Evolutionary conservation across 805 yeast species (phyloP).

Genomic region (Wickerhamomyces bovis): DNA sequence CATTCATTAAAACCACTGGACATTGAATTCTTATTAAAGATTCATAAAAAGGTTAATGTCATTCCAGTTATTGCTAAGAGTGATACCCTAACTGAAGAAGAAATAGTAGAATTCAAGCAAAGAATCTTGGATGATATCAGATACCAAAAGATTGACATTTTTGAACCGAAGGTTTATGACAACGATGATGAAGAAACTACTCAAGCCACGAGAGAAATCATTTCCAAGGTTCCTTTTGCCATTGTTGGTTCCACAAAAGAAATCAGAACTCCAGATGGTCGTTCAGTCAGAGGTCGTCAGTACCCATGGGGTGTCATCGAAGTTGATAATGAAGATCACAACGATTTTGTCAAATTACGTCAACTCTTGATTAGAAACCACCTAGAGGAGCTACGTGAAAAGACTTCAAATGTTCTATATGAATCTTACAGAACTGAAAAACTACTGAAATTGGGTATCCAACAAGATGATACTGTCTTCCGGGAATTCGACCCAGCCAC

Average conservation of each 20-base stretch:
- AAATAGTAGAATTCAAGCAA: conserved; percentile 67
- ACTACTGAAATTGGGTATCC: conserved; percentile 74
- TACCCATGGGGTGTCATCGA: conserved; percentile 98
- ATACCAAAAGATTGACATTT: conserved; percentile 67
- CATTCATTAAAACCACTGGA: conserved; percentile 88
- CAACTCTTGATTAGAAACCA: conserved; percentile 84
- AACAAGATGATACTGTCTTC: conserved; percentile 90
- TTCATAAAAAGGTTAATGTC: conserved; percentile 87
- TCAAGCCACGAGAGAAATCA: conserved; percentile 57
- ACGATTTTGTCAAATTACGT: conserved; percentile 85
- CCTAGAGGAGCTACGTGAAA: conserved; percentile 89
- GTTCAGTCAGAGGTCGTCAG: conserved; percentile 79
- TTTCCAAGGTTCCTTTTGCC: conserved; percentile 81
- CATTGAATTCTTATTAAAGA: conserved; percentile 77
- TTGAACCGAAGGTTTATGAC: conserved; percentile 72
- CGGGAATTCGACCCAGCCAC: conserved; percentile 89
- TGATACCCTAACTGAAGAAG: conserved; percentile 87
- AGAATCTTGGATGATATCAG: conserved; percentile 73
- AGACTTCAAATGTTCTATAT: conserved; percentile 68
- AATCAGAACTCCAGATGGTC: conserved; percentile 66
- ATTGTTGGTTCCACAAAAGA: conserved; percentile 83
- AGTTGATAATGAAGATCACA: conserved; percentile 89
- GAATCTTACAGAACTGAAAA: conserved; percentile 88
- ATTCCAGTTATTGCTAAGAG: conserved; percentile 94
- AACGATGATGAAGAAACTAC: conserved; percentile 82